Evolutionary conservation across 2,329 filamentous ascomycete species (phyloP), one percentile per base, ranked within the genome.

Genomic region (Orbilia javanica): DNA sequence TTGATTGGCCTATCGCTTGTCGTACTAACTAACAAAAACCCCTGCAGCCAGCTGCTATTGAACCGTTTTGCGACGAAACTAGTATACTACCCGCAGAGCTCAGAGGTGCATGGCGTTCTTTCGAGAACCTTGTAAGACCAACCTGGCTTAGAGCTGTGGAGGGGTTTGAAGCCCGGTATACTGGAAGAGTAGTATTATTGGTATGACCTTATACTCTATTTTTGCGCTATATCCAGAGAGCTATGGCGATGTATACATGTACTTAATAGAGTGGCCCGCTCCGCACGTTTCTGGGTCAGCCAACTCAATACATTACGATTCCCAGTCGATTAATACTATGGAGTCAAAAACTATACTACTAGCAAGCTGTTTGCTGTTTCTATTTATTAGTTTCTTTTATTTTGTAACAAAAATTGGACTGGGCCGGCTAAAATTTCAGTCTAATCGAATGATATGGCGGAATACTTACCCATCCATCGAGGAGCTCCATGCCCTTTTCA

Each of bases 391-490:
- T 27, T 48, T 52, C 11, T 42, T 36, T 0, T 39, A 39, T 36
- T 52, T 50, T 29, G 10, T 48, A 11, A 25, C 22, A n/a, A 60
- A 20, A 39, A 2, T 68, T 10, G 4, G 25, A 18, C 63, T 15
- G n/a, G 20, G n/a, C 3, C 63, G 52, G 63, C 18, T 5, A 29
- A 42, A 15, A n/a, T 25, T 74, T 4, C 44, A 25, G 48, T 22
- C 52, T 8, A 53, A 34, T 39, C 53, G 10, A 29, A 8, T 69
- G 18, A 65, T 76, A 64, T 76, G 72, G 72, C 60, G 65, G n/a
- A 76, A 76, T 62, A 69, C 67, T 62, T 69, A 69, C 36, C 72
- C 72, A 13, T 76, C 72, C 1, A 57, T 76, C 55, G 72, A 76
- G 34, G 64, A 76, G 18, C 64, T 76, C 4, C 72, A 76, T 22